Base-by-base conservation (phyloP, 192 early-diverging fungal species). In the Gonapodya prolifera region DNA sequence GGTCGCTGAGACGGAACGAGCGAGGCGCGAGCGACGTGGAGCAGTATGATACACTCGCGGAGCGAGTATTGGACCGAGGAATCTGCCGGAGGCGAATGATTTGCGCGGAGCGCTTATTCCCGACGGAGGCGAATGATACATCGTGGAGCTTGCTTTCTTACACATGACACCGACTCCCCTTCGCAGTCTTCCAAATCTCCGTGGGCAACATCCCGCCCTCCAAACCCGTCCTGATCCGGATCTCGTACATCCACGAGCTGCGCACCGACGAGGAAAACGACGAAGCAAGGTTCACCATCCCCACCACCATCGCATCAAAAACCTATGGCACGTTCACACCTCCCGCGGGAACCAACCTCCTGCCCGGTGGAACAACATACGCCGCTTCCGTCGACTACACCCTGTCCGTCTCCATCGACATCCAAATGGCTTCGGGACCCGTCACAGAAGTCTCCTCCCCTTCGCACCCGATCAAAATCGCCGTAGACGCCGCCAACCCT, bases 161-260 rank as follows among this genome's bases (percentile, higher is more conserved):
- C 45, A 61, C 23, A n/a, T n/a, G n/a, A 61, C 8, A 16, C 8
- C 45, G 23, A 8, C 23, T 61, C 45, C 45, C 0, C 33, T 75
- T 76, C 8, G 0, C 29, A 80, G 84, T 87, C 34, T 87, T 87
- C 77, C 84, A 83, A 75, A 79, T 82, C 31, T 81, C 78, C 28
- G 61, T 88, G 18, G 87, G 87, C 31, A 88, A 89, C 77, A 69
- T 89, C 34, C 75, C 77, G 23, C 45, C 86, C 29, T 71, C 75
- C 0, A 75, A 77, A 18, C 79, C 35, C 1, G 76, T 88, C 1
- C 69, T 76, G 29, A 75, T 88, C 28, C 79, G 81, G 16, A 81
- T 88, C 35, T 84, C 81, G 0, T 88, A 89, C 77, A 75, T 88
- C 28, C 76, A 78, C 0, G 87, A 88, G 45, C 79, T 87, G 34